Conservation (phyloP, 2,329 filamentous ascomycete species). For the Phialophora expanda region DNA sequence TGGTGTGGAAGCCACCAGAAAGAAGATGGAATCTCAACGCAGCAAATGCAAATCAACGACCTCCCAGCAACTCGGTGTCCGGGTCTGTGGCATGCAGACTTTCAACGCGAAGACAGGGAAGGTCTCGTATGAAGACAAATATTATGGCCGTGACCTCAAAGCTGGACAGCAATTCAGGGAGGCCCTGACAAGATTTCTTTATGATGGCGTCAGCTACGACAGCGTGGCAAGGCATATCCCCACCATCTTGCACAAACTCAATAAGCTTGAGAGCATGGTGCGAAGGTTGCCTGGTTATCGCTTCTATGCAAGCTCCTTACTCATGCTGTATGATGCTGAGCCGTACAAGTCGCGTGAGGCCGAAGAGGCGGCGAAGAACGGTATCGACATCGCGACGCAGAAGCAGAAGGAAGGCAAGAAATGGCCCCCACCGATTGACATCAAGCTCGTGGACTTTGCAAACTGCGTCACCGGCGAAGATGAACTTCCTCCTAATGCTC, state of each 20-base stretch:
- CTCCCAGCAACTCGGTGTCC: slow-evolving; percentile 86
- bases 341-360: slow-evolving; percentile 48
- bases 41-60: slow-evolving; percentile 93
- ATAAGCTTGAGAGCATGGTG: slow-evolving; percentile 82
- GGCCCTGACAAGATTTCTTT: slow-evolving; percentile 86
- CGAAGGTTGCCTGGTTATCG: slow-evolving; percentile 80
- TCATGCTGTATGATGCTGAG: slow-evolving; percentile 96
- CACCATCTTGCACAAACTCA: slow-evolving; percentile 80
- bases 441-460: slow-evolving; percentile 98
- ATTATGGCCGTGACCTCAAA: slow-evolving; percentile 87
- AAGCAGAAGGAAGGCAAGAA: slow-evolving; percentile 40
- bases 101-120: slow-evolving; percentile 85
- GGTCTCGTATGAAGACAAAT: slow-evolving; percentile 98
- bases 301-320: slow-evolving; percentile 91
- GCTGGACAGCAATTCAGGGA: slow-evolving; percentile 87
- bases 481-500: slow-evolving; percentile 58
- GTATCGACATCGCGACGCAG: slow-evolving; percentile 36
- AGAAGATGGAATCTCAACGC: slow-evolving; percentile 91
- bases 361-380: slow-evolving; percentile 35
- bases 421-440: slow-evolving; percentile 68
- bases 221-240: slow-evolving; percentile 88
- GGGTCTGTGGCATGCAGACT: slow-evolving; percentile 93
- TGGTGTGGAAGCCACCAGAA: slow-evolving; percentile 85
- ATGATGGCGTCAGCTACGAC: slow-evolving; percentile 80
- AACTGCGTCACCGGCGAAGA: slow-evolving; percentile 94